These are phyloP conservation scores for Yamadazyma mexicana DNA, from an alignment of 1,139 yeast genomes.

Conservation along the genomic window DNA sequence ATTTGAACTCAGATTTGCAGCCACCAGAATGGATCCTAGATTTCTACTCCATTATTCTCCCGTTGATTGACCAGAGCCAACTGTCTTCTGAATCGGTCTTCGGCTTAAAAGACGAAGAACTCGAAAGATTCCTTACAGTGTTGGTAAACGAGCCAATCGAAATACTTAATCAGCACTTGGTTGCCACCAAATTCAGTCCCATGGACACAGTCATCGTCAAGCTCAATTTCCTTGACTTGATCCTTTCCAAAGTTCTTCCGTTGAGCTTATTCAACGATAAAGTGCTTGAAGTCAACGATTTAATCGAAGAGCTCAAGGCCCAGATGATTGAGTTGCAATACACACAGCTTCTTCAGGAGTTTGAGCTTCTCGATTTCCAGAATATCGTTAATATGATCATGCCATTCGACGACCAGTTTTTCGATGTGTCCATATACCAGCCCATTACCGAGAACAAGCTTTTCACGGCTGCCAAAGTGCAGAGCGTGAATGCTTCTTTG, in stretches of 20 bases:
- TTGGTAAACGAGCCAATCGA: conserved; percentile 52
- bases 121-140: conserved; percentile 32
- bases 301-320: conserved; percentile 31
- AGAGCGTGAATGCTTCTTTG: conserved; percentile 41
- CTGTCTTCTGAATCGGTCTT: conserved; percentile 38
- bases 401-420: conserved; percentile 53
- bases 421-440: conserved; percentile 56
- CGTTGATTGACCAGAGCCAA: conserved; percentile 43
- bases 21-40: conserved; percentile 77
- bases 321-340: conserved; percentile 44
- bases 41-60: conserved; percentile 51
- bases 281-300: conserved; percentile 37
- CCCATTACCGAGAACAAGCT: conserved; percentile 65
- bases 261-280: conserved; percentile 39
- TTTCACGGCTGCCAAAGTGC: conserved; percentile 46
- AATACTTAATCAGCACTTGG: conserved; percentile 38
- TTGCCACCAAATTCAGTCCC: conserved; percentile 26
- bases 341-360: conserved; percentile 43
- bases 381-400: conserved; percentile 72
- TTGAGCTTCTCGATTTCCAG: conserved; percentile 55
- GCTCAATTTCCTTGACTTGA: conserved; percentile 60
- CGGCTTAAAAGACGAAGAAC: conserved; percentile 33
- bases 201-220: conserved; percentile 45
- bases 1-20: conserved; percentile 49
- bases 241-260: conserved; percentile 56